Percentiles rank a stretch among this genome's conserved stretches.
phyloP scores from a whole-genome alignment of 1,284 basidiomycete genomes.

The Cutaneotrichosporon sp. region DNA sequence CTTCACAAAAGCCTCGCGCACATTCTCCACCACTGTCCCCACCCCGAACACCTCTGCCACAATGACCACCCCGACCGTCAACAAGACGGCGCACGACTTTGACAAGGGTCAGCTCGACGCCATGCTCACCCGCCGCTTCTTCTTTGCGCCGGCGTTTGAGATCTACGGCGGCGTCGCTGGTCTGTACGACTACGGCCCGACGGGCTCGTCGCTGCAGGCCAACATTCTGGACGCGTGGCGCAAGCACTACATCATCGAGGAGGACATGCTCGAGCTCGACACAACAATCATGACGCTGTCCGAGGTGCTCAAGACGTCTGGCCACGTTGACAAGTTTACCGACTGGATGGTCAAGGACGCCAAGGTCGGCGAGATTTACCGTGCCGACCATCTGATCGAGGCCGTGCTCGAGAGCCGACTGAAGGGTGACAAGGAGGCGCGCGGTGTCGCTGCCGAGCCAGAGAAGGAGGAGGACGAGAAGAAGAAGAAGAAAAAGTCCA shows the following conservation, averaged over 20 bases:
- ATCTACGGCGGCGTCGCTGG: constrained; percentile 98
- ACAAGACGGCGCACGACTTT: constrained; percentile 83
- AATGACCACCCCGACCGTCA: constrained; percentile 51
- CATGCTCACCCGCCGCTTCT: constrained; percentile 86
- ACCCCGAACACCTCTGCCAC: constrained; percentile 1
- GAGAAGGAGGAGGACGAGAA: constrained; percentile 60
- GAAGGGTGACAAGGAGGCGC: constrained; percentile 87
- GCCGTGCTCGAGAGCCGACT: constrained; percentile 84
- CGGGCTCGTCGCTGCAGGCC: constrained; percentile 89
- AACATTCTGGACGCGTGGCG: constrained; percentile 98
- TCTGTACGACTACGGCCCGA: constrained; percentile 91
- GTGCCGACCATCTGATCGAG: constrained; percentile 96
- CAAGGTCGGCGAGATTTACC: constrained; percentile 90
- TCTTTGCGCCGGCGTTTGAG: constrained; percentile 97
- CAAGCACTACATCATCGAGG: constrained; percentile 96
- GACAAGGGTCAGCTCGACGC: constrained; percentile 83
- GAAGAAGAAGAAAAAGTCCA: constrained; percentile 79
- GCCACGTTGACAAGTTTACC: constrained; percentile 96
- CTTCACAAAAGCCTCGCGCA: neutral
- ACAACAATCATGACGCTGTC: constrained; percentile 96
- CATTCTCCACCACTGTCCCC: neutral
- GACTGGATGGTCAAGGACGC: constrained; percentile 99
- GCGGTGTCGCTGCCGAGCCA: constrained; percentile 57
- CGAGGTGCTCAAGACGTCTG: constrained; percentile 93
- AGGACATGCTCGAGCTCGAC: constrained; percentile 98